These are phyloP conservation scores for Coniochaeta sp. DNA, from an alignment of 2,329 filamentous ascomycete species.

Conservation along the genomic window DNA sequence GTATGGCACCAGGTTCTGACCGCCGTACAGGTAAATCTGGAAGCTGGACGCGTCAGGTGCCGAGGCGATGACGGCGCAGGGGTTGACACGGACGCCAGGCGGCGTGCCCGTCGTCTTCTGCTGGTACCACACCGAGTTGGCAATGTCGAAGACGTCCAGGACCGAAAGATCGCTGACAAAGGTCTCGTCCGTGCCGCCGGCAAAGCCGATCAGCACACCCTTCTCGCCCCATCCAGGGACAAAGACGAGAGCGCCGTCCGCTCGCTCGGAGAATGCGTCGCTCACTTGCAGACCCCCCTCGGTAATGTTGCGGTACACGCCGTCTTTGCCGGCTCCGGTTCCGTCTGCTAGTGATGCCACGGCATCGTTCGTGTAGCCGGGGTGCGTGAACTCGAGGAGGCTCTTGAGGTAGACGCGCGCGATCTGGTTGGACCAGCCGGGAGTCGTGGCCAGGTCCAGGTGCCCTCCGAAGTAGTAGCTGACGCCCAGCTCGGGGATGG, in stretches of 20 bases:
- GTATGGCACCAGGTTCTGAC: constrained; percentile 62
- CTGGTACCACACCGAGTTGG: constrained; percentile 64
- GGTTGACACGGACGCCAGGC: constrained; percentile 62
- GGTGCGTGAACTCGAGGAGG: constrained; percentile 69
- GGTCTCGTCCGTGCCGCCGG: constrained; percentile 61
- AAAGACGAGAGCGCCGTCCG: constrained; percentile 66
- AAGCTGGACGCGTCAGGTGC: constrained; percentile 67
- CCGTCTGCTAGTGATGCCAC: constrained; percentile 46
- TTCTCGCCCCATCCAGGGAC: constrained; percentile 66
- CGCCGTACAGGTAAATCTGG: constrained; percentile 73
- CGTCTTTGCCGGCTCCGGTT: constrained; percentile 51
- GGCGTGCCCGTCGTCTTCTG: constrained; percentile 59
- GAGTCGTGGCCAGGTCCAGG: constrained; percentile 50
- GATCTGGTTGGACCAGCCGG: constrained; percentile 60
- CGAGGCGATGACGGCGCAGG: constrained; percentile 61
- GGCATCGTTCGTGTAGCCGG: constrained; percentile 57
- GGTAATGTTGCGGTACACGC: constrained; percentile 68
- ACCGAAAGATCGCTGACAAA: constrained; percentile 49
- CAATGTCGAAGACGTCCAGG: constrained; percentile 72
- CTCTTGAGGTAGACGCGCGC: constrained; percentile 64
- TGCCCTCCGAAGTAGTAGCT: constrained; percentile 79
- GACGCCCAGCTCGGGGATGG: constrained; percentile 59
- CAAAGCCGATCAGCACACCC: constrained; percentile 65
- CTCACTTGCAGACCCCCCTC: constrained; percentile 59
- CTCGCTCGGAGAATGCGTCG: constrained; percentile 63